Evolutionary conservation across 108 stramenopile genomes (phyloP).

Genomic region (Bacterosira constricta): DNA sequence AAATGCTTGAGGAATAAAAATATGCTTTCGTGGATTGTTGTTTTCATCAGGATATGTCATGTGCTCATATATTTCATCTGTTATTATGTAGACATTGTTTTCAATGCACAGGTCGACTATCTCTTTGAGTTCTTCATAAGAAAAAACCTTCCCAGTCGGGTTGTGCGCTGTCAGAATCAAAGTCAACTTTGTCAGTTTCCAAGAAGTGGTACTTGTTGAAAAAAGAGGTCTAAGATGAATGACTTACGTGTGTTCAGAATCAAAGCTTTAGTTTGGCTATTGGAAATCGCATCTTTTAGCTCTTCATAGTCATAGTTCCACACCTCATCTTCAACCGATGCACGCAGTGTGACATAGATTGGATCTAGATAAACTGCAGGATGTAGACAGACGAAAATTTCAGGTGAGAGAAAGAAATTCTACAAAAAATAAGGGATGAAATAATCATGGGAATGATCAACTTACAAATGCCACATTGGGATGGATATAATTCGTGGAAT

Average conservation of each 20-base stretch:
- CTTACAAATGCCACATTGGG: constrained; percentile 68
- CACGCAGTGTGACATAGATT: constrained; percentile 52
- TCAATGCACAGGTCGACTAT: constrained; percentile 64
- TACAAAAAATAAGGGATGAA: no score
- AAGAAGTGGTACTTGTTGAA: no score
- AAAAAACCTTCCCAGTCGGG: constrained; percentile 93
- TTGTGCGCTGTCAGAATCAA: constrained; percentile 95
- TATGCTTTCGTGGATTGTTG: constrained; percentile 20
- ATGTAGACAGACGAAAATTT: no score
- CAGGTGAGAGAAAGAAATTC: no score
- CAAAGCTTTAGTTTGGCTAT: constrained; percentile 54
- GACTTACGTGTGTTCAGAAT: constrained; percentile 94
- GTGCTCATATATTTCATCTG: constrained; percentile 82
- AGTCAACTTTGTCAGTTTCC: no score
- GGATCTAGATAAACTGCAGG: constrained; percentile 72
- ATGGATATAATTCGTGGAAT: constrained; percentile 77
- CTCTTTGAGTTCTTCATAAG: constrained; percentile 65
- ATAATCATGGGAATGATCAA: no score
- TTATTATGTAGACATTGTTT: constrained; percentile 68
- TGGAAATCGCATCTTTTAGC: constrained; percentile 51
- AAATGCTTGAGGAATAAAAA: constrained; percentile 48
- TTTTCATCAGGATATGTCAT: constrained; percentile 54
- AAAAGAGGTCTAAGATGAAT: no score
- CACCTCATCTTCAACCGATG: constrained; percentile 18
- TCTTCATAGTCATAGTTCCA: constrained; percentile 65